Evolutionary conservation across 139 green algal genomes (phyloP), one percentile per base, ranked within the genome.

Genomic region (Micractinium sp.): DNA sequence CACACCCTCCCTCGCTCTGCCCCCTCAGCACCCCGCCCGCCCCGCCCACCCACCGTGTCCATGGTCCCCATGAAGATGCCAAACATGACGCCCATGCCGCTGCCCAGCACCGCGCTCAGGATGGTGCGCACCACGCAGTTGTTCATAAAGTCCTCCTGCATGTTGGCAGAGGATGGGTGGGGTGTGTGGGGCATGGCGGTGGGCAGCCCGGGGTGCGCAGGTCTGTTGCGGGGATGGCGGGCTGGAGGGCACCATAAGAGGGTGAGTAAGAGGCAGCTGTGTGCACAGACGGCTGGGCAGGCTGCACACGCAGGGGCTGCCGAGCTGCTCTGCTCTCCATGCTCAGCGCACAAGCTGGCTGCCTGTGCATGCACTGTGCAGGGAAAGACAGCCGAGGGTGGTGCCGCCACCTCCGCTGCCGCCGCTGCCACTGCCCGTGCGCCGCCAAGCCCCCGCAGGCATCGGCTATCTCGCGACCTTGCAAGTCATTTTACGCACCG

Each of bases 61-160:
- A 98, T 94, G 25, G 92, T 96, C 4, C 95, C 95, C 82, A 96
- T 95, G 88, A 98, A 97, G 7, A 98, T n/a, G 5, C 96, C 96
- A 92, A 99, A 99, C 23, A 96, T 92, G 13, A 97, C 85, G 14
- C 96, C 96, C 41, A 97, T 88, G 2, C 90, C 82, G 18, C 90
- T 92, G 14, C 97, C 97, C 94, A 98, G 96, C 0, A 95, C 96
- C 0, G 91, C 91, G 18, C 95, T 95, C 38, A 99, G 89, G 15
- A 94, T 94, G 9, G 94, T 96, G 35, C 96, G 95, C 20, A 97
- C 90, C 2, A 91, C 93, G 92, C 97, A 99, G 87, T 99, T 99
- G 93, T 99, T 98, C 95, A 99, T 98, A 25, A 97, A 92, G 41
- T 99, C 97, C 81, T 98, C 93, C 80, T 94, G 91, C 35, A 19